Base-by-base conservation (phyloP, 73 alveolate genomes). In the Blepharisma stoltei region DNA sequence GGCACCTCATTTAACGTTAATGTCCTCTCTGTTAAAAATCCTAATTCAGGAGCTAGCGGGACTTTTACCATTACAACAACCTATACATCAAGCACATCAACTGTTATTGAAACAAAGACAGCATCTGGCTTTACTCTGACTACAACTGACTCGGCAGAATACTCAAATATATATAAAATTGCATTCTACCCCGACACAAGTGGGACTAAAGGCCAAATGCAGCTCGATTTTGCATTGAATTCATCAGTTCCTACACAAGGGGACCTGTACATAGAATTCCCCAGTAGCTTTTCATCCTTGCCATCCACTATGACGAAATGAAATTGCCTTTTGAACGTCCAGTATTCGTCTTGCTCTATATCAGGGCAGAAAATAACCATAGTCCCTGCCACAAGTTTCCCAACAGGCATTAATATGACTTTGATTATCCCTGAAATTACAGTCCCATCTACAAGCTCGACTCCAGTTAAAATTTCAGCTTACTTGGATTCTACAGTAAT, bases 401-500 rank as follows among this genome's bases (percentile, higher is more conserved):
- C 73, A 18, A 38, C 73, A 25, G 73, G 73, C 18, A 60, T 60
- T 60, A 18, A 14, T 9, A 60, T 60, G 73, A 38, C 37, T 18
- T 25, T 60, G 37, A 60, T 60, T 60, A 25, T 60, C 14, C 45
- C 73, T 8, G 46, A 38, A 38, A 60, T 60, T 4, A 18, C 73
- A 14, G 73, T 60, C 0, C 73, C 73, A 14, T 8, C 18, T 18
- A 60, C 14, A 14, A 20, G 18, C 18, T 14, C 73, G 14, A 9
- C 38, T 9, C 73, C 73, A 18, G 18, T 60, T 60, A 9, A n/a
- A 14, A 60, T 60, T 9, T 8, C 45, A 8, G 14, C 73, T 20
- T 20, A n/a, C 11, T 5, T 14, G 14, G 46, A 4, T 60, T 14
- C 48, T 9, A 9, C 23, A 25, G 5, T 38, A 2, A 14, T 60